Evolutionary conservation across 495 filamentous ascomycete genomes (phyloP).

Genomic region (Talaromyces proteolyticus): DNA sequence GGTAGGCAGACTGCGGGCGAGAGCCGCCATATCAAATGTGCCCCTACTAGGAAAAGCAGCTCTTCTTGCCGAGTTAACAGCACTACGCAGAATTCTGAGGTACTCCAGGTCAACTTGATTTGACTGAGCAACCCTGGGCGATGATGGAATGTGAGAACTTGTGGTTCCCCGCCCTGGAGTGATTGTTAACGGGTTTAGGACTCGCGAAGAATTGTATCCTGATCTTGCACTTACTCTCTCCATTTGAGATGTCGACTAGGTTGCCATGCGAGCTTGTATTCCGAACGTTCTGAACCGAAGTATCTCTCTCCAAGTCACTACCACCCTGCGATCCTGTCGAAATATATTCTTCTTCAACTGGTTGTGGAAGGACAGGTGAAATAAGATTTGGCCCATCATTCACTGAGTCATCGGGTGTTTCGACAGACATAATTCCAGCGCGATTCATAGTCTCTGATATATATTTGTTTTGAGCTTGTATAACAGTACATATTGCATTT

Average conservation of each 20-base stretch:
- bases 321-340: not conserved
- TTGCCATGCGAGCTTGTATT: slow-evolving; percentile 1
- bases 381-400: not conserved
- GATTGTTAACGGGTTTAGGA: no score
- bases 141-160: not conserved
- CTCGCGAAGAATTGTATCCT: no score
- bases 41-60: no score
- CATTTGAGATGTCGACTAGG: no score
- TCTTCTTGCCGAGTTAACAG: slow-evolving; percentile 16
- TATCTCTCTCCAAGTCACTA: not conserved
- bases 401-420: slow-evolving; percentile 6
- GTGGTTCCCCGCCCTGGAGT: no score
- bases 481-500: slow-evolving; percentile 11
- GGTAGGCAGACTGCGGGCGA: no score
- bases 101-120: slow-evolving; percentile 9
- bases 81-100: slow-evolving; percentile 17
- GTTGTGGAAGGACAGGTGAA: not conserved
- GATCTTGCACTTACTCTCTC: no score
- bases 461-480: slow-evolving; percentile 8
- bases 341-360: not conserved
- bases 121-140: not conserved
- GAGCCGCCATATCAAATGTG: no score
- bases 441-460: slow-evolving; percentile 6
- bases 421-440: slow-evolving; percentile 10
- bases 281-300: not conserved